A percentile compares a stretch with the other conserved stretches of the same genome.
Conservation (phyloP, 345 rosid genomes). For the Eucalyptus curtisii region DNA sequence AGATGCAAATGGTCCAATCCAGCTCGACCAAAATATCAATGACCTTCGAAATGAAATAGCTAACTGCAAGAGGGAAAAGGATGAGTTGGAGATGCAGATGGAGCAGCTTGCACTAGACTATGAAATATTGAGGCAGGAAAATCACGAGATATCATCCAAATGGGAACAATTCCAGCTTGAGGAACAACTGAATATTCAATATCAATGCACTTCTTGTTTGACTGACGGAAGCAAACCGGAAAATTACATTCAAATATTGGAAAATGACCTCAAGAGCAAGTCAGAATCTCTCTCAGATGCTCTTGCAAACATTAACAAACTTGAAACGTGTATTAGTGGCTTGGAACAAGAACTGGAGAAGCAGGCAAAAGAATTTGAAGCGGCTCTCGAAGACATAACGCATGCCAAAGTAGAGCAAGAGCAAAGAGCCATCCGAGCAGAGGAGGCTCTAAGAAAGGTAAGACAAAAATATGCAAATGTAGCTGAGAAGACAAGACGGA, state of each 20-base stretch:
- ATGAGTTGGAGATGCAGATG: conserved; percentile 37
- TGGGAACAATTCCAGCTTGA: conserved; percentile 29
- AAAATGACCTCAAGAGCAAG: background rate
- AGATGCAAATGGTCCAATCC: conserved; percentile 4
- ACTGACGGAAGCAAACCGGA: conserved; percentile 6
- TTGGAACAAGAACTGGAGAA: conserved; percentile 24
- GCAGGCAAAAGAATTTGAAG: conserved; percentile 13
- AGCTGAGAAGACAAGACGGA: conserved; percentile 23
- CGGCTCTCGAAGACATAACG: conserved; percentile 12
- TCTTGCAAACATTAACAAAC: conserved; percentile 1
- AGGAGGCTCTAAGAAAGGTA: conserved; percentile 16
- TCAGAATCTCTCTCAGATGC: conserved; percentile 1
- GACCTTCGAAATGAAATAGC: conserved; percentile 21
- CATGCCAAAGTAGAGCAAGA: conserved; percentile 17
- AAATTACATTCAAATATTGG: conserved; percentile 13
- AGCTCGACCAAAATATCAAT: conserved; percentile 13
- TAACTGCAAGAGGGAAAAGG: conserved; percentile 22
- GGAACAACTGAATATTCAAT: conserved; percentile 28
- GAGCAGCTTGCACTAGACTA: conserved; percentile 48
- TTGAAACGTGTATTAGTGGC: conserved; percentile 5
- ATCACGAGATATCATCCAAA: conserved; percentile 18
- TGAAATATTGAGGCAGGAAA: conserved; percentile 39
- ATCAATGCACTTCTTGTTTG: conserved; percentile 8
- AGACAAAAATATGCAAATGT: conserved; percentile 16
- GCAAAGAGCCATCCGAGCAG: conserved; percentile 31